phyloP scores from a whole-genome alignment of 2,329 filamentous ascomycete species.

The Lachnellula suecica region DNA sequence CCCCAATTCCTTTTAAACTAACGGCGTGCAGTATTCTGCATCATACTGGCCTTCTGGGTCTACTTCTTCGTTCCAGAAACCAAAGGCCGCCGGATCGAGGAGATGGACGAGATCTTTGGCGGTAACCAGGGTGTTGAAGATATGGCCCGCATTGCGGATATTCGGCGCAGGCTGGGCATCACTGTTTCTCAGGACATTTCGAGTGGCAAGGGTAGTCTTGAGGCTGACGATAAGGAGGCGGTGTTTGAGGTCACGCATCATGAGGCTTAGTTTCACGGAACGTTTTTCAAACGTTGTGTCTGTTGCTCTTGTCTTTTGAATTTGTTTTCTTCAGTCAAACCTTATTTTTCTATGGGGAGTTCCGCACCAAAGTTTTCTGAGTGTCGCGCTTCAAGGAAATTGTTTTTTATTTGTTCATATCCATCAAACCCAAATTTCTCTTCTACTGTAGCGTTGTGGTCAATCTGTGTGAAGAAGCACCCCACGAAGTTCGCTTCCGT shows the following conservation, averaged over 20 bases:
- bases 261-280: background rate
- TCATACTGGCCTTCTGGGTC: conserved; percentile 31
- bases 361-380: too few relatives aligned
- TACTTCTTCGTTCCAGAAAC: conserved; percentile 51
- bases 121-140: conserved; percentile 36
- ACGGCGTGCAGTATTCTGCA: conserved; percentile 53
- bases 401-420: too few relatives aligned
- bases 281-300: too few relatives aligned
- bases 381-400: too few relatives aligned
- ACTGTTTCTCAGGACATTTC: background rate
- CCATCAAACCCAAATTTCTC: background rate
- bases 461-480: too few relatives aligned
- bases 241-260: background rate
- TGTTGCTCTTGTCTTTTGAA: too few relatives aligned
- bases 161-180: conserved; percentile 25
- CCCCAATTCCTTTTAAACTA: conserved; percentile 18
- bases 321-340: too few relatives aligned
- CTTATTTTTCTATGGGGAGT: too few relatives aligned
- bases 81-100: conserved; percentile 49
- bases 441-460: too few relatives aligned
- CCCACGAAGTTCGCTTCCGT: too few relatives aligned
- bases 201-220: background rate
- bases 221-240: background rate
- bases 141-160: conserved; percentile 22
- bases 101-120: conserved; percentile 42